Conservation (phyloP, 225 moss, liverwort and hornwort genomes). For the Climacium dendroides region DNA sequence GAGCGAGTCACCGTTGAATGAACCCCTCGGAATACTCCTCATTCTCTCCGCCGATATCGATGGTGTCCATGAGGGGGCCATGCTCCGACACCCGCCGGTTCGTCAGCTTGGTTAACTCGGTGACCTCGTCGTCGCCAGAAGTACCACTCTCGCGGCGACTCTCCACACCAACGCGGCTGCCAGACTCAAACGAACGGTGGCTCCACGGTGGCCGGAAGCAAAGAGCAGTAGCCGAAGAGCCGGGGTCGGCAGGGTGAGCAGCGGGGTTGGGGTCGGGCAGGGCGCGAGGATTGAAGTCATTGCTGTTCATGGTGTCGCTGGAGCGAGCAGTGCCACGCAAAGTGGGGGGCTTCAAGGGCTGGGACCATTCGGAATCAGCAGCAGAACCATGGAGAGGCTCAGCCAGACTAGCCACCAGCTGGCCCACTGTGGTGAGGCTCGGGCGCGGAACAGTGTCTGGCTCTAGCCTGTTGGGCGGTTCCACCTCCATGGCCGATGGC, state of each 20-base stretch:
- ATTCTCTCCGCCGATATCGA: slow-evolving; percentile 37
- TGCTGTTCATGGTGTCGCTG: neutral
- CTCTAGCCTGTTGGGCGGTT: neutral
- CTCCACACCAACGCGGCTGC: neutral
- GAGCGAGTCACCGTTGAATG: slow-evolving; percentile 18
- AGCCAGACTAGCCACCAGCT: neutral
- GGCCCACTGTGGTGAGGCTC: neutral
- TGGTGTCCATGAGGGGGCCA: slow-evolving; percentile 30
- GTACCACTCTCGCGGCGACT: neutral
- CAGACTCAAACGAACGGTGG: neutral
- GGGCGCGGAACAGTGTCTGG: neutral
- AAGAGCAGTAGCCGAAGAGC: neutral
- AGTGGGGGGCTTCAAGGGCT: neutral
- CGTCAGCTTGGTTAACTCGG: slow-evolving; percentile 34
- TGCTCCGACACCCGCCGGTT: slow-evolving; percentile 21
- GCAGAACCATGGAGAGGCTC: neutral
- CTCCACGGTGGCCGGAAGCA: neutral
- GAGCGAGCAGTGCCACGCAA: neutral
- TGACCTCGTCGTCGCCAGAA: slow-evolving; percentile 11
- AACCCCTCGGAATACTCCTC: slow-evolving; percentile 51
- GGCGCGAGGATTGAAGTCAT: slow-evolving; percentile 13
- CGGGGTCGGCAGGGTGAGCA: neutral
- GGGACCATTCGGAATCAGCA: neutral
- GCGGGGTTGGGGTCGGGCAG: no score
- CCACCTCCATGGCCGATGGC: neutral